Percentiles rank a stretch among this genome's conserved stretches.
Conservation (phyloP, 2,329 filamentous ascomycete genomes). For the Cyphellophora attinorum region DNA sequence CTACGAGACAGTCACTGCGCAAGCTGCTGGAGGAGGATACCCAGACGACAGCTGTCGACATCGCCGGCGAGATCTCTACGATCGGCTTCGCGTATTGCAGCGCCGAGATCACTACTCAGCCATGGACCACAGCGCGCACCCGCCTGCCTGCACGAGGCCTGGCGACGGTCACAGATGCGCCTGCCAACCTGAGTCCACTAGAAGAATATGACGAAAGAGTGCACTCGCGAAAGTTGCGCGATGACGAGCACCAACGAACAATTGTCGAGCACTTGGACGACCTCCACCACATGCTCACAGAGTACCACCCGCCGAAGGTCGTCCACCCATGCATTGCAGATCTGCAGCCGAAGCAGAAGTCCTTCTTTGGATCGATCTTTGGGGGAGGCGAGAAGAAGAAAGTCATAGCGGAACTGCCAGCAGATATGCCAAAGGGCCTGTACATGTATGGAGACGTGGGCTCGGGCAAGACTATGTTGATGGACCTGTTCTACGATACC, state of each 20-base stretch:
- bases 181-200: constrained; percentile 53
- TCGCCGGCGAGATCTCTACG: not conserved
- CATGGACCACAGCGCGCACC: no score
- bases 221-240: constrained; percentile 59
- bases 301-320: constrained; percentile 65
- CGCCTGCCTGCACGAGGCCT: constrained; percentile 8
- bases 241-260: constrained; percentile 84
- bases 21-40: constrained; percentile 1
- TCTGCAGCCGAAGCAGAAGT: constrained; percentile 43
- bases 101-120: not conserved
- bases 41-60: not conserved
- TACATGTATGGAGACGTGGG: constrained; percentile 97
- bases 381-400: constrained; percentile 36
- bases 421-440: constrained; percentile 72
- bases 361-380: constrained; percentile 42
- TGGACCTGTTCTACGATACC: constrained; percentile 96
- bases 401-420: constrained; percentile 45
- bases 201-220: constrained; percentile 83
- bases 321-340: constrained; percentile 69
- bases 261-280: constrained; percentile 86
- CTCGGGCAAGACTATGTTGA: constrained; percentile 97
- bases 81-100: not conserved
- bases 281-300: constrained; percentile 69
- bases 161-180: constrained; percentile 12
- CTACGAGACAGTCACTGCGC: not conserved